Base-by-base conservation (phyloP, 179 eudicot genomes). In the Carnegiea gigantea region DNA sequence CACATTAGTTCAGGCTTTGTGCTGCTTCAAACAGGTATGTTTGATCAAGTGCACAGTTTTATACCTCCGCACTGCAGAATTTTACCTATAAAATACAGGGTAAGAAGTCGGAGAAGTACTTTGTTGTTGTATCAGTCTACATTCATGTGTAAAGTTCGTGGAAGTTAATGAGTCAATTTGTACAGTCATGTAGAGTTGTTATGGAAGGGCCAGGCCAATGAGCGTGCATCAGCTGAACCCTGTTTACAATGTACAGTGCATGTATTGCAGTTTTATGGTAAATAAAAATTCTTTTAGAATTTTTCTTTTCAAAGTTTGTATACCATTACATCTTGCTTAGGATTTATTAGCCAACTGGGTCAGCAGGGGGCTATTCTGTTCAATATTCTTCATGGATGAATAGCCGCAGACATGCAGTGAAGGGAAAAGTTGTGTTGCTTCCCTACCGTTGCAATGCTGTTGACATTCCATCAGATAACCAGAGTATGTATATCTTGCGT, bases 161-260 rank as follows among this genome's bases (percentile, higher is more conserved):
- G 7, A 36, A 70, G 28, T 24, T 57, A 40, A 7, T 40, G 44
- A 65, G 64, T 49, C 75, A 75, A 64, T 62, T 62, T 81, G 83
- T 75, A 81, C 65, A 48, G 64, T 60, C 48, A 49, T 54, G 13
- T 38, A 38, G 73, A 36, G 46, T 18, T 33, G 46, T 67, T 28
- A 62, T 67, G 26, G 21, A 70, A 68, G 73, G 8, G 59, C 24
- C 18, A 1, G 18, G 44, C 44, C 33, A 6, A 49, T 49, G 14
- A 24, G 33, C 17, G 8, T 9, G 28, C 38, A 15, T 43, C 33
- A 51, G 20, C 17, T 46, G 30, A 60, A 23, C 30, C 14, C 28
- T 62, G 11, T 70, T 30, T 17, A 70, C 21, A 17, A 36, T 70
- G 73, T 70, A 33, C 26, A 70, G 68, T 70, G n/a, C 44, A 70